Conservation (phyloP, 139 green algal species). For the Haematococcus lacustris region DNA sequence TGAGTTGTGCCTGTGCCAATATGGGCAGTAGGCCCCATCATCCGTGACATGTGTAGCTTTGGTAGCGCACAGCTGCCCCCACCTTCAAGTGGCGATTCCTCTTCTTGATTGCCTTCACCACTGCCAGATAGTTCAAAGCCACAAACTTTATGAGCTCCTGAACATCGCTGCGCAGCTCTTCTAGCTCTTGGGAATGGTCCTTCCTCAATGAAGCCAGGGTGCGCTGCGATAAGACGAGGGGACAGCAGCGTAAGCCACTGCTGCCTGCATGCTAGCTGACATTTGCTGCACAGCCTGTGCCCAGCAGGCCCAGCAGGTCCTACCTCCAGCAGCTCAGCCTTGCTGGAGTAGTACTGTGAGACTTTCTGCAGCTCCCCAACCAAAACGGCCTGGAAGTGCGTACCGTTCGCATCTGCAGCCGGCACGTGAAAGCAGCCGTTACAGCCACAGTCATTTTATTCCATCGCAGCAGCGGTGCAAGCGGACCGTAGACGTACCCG, state of each 20-base stretch:
- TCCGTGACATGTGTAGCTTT: background rate
- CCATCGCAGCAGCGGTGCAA: too few relatives aligned
- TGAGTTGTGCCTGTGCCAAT: background rate
- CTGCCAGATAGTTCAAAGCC: conserved; percentile 78
- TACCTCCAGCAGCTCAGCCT: conserved; percentile 48
- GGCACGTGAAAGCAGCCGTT: too few relatives aligned
- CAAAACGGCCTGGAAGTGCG: conserved; percentile 41
- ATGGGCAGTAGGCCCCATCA: background rate
- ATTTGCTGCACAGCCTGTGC: background rate
- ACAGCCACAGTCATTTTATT: too few relatives aligned
- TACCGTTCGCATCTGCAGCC: conserved; percentile 41
- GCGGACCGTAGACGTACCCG: too few relatives aligned
- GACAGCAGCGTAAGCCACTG: background rate
- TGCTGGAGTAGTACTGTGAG: conserved; percentile 47
- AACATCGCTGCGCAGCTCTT: conserved; percentile 28
- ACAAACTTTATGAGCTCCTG: conserved; percentile 60
- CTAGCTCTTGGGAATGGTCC: background rate
- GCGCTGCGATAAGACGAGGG: background rate
- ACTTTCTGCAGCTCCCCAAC: conserved; percentile 50
- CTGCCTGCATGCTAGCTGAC: background rate
- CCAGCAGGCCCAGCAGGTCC: background rate
- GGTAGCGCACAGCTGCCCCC: background rate
- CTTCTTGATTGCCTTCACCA: conserved; percentile 77
- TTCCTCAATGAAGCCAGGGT: background rate
- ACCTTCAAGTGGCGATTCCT: conserved; percentile 62